Base-by-base conservation (phyloP, 805 yeast genomes). In the Peterozyma toletana region DNA sequence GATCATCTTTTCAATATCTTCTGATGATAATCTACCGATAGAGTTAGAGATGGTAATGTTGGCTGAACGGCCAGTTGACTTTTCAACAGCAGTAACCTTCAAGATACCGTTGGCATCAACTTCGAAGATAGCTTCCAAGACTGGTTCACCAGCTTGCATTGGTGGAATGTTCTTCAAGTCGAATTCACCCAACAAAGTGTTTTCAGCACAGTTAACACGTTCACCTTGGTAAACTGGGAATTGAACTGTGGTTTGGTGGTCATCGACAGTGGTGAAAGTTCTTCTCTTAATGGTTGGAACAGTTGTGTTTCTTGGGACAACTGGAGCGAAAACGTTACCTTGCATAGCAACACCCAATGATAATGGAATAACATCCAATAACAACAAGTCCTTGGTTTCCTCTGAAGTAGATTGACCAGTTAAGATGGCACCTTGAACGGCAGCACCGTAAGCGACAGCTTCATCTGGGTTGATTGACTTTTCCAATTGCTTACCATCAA, bases 191-290 rank as follows among this genome's bases (percentile, higher is more conserved):
- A 91, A 84, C 64, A 84, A 78, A 67, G 96, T 87, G 88, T 91
- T 91, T 78, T 91, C 98, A 66, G 84, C 75, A 72, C 96, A 89
- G 89, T 89, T 86, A 63, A 91, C 95, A 80, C 99, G 93, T 81
- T 91, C 99, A 83, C 99, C 99, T 80, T 91, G 97, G 83, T 85
- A 91, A 56, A 91, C 98, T 73, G 96, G 97, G 86, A 91, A 89
- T 74, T 87, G 93, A 55, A 91, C 98, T 58, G 96, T 87, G 65
- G 98, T 91, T 78, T 91, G 99, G 80, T 87, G 88, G 80, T 91
- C 99, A 60, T 86, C 96, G 64, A 87, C 95, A 58, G 99, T 91
- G 67, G 99, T 89, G 88, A 91, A 91, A 59, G 96, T 91, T 79
- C 96, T 89, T 68, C 96, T 85, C 86, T 91, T 91, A 75, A 89